A percentile compares a stretch with the other conserved stretches of the same genome.
phyloP scores from a whole-genome alignment of 352 stramenopile genomes.

The Phytopythium montanum region DNA sequence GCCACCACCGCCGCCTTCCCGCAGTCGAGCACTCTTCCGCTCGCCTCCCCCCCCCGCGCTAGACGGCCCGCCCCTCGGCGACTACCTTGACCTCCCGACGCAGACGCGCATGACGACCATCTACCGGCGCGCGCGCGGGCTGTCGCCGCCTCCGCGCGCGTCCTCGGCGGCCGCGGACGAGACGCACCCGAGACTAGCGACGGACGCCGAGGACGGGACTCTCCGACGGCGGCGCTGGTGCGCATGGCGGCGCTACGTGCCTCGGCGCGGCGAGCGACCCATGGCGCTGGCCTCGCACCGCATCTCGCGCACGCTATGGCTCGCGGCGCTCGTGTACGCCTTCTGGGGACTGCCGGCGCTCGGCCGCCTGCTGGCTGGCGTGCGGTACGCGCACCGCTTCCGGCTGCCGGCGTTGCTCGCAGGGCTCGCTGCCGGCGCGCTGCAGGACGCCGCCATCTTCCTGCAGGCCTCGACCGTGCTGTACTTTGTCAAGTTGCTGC shows the following conservation, averaged over 20 bases:
- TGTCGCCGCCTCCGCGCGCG: slow-evolving; percentile 27
- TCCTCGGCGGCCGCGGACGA: slow-evolving; percentile 10
- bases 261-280: slow-evolving; percentile 12
- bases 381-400: slow-evolving; percentile 58
- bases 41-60: slow-evolving; percentile 3
- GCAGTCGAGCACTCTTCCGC: not conserved
- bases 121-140: slow-evolving; percentile 47
- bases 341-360: slow-evolving; percentile 62
- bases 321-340: slow-evolving; percentile 58
- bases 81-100: not conserved
- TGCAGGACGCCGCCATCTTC: slow-evolving; percentile 65
- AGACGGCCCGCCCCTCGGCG: too few relatives aligned
- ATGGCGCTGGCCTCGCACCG: slow-evolving; percentile 30
- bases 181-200: slow-evolving; percentile 7
- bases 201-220: not conserved
- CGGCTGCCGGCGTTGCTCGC: slow-evolving; percentile 36
- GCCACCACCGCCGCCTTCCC: not conserved
- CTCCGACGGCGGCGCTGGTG: slow-evolving; percentile 20
- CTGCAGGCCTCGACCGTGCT: slow-evolving; percentile 60
- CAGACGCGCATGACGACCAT: slow-evolving; percentile 42
- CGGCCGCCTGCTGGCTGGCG: slow-evolving; percentile 57
- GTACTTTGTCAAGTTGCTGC: slow-evolving; percentile 60
- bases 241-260: slow-evolving; percentile 9
- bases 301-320: slow-evolving; percentile 61
- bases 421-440: slow-evolving; percentile 36